A percentile compares a stretch with the other conserved stretches of the same genome.
These are phyloP conservation scores for Rhododendron williamsianum DNA, from an alignment of 148 eudicot genomes.

Conservation along the genomic window DNA sequence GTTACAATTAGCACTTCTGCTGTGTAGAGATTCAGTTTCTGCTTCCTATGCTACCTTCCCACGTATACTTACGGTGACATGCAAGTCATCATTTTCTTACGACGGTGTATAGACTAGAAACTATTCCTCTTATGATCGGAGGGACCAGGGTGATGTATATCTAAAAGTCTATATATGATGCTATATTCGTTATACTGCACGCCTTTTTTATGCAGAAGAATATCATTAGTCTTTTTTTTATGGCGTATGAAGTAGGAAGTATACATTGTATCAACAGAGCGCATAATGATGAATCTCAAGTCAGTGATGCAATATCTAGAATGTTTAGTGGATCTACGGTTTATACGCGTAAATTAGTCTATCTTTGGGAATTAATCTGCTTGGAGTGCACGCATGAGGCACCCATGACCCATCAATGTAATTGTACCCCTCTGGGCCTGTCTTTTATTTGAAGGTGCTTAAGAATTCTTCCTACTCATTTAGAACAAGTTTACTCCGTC, in stretches of 20 bases:
- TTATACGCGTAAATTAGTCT: not conserved
- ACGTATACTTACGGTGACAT: not conserved
- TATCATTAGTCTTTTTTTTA: not conserved
- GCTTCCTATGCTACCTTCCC: not conserved
- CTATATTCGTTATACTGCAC: no score
- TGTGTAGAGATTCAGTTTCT: not conserved
- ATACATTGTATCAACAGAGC: not conserved
- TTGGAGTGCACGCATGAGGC: not conserved
- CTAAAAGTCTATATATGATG: not conserved
- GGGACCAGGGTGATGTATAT: not conserved
- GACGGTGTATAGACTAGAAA: no score
- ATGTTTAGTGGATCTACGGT: not conserved
- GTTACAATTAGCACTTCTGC: not conserved
- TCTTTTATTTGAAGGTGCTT: not conserved
- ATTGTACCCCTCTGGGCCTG: not conserved
- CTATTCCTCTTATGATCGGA: no score
- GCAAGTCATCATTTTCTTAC: not conserved
- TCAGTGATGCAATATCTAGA: not conserved
- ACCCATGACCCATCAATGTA: not conserved
- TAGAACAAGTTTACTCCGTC: not conserved
- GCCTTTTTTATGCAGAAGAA: not conserved
- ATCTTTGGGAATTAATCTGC: slow-evolving; percentile 2
- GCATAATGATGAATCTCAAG: not conserved
- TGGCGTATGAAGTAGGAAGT: not conserved
- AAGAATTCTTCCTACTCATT: not conserved